Percentiles rank a stretch among this genome's conserved stretches.
phyloP scores from a whole-genome alignment of 306 rosid genomes.

The Medicago arabica region DNA sequence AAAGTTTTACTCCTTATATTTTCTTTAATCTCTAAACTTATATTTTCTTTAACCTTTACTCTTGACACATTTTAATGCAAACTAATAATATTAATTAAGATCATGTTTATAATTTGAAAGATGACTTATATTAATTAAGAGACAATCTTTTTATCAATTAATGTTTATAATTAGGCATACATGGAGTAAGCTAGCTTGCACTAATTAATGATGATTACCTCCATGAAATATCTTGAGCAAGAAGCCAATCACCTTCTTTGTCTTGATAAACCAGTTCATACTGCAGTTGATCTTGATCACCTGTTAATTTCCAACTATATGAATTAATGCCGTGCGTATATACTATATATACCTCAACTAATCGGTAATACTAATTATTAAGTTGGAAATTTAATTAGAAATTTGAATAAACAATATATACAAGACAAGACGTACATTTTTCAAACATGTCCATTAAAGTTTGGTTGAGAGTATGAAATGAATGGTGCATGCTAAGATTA shows the following conservation, averaged over 20 bases:
- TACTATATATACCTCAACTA: neutral
- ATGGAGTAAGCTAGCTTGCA: too few relatives aligned
- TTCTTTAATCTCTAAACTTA: too few relatives aligned
- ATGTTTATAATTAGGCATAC: too few relatives aligned
- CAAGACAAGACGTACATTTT: conserved; percentile 38
- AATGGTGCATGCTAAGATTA: conserved; percentile 58
- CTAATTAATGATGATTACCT: conserved; percentile 42
- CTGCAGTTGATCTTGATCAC: conserved; percentile 36
- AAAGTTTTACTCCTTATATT: too few relatives aligned
- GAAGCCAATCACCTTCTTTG: conserved; percentile 82
- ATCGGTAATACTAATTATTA: neutral
- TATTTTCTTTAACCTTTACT: too few relatives aligned
- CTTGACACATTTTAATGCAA: too few relatives aligned
- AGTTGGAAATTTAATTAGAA: too few relatives aligned
- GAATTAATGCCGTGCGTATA: neutral
- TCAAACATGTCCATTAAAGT: conserved; percentile 81
- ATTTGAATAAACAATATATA: neutral
- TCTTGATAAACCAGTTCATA: conserved; percentile 72
- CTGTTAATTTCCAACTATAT: conserved; percentile 34
- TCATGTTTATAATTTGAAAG: too few relatives aligned
- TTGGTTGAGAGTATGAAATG: conserved; percentile 55
- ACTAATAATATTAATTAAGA: too few relatives aligned
- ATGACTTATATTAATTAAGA: too few relatives aligned
- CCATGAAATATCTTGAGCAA: conserved; percentile 82
- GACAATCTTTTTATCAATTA: too few relatives aligned